Conservation (phyloP, 176 grass and related monocot species). For the Eleusine coracana region DNA sequence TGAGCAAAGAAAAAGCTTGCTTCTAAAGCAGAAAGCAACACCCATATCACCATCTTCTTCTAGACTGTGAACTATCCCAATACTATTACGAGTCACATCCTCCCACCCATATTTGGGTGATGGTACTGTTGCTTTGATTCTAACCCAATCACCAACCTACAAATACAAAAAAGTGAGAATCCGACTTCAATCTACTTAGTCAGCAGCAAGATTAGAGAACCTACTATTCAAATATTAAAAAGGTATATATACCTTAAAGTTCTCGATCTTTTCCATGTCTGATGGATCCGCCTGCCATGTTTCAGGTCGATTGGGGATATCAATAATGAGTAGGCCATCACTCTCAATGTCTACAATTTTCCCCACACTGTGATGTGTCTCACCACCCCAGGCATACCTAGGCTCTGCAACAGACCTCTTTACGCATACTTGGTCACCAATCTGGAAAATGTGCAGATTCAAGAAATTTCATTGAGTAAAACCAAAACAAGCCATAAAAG, state of each 20-base stretch:
- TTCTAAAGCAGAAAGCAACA: constrained; percentile 91
- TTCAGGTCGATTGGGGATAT: constrained; percentile 69
- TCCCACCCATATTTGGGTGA: constrained; percentile 99
- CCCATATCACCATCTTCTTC: constrained; percentile 98
- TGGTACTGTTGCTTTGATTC: constrained; percentile 88
- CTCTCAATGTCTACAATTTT: constrained; percentile 91
- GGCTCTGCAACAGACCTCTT: constrained; percentile 97
- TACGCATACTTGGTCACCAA: constrained; percentile 95
- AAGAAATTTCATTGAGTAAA: constrained; percentile 40
- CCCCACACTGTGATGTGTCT: constrained; percentile 98
- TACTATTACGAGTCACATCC: constrained; percentile 87
- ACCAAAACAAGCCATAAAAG: constrained; percentile 7
- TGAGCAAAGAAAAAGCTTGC: constrained; percentile 85
- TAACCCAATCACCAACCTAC: constrained; percentile 97
- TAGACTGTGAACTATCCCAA: constrained; percentile 90
- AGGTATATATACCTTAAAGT: constrained; percentile 69
- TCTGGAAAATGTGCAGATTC: constrained; percentile 55
- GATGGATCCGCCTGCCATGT: constrained; percentile 95
- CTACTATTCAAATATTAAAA: background rate
- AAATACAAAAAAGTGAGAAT: constrained; percentile 31
- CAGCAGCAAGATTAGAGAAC: background rate
- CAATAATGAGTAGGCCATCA: constrained; percentile 81
- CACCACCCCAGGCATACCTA: constrained; percentile 96
- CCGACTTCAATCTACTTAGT: constrained; percentile 10
- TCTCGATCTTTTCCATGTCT: constrained; percentile 98